Evolutionary conservation across 768 basidiomycete genomes (phyloP), one percentile per base, ranked within the genome.

Genomic region (Boletus vinaceobasis): DNA sequence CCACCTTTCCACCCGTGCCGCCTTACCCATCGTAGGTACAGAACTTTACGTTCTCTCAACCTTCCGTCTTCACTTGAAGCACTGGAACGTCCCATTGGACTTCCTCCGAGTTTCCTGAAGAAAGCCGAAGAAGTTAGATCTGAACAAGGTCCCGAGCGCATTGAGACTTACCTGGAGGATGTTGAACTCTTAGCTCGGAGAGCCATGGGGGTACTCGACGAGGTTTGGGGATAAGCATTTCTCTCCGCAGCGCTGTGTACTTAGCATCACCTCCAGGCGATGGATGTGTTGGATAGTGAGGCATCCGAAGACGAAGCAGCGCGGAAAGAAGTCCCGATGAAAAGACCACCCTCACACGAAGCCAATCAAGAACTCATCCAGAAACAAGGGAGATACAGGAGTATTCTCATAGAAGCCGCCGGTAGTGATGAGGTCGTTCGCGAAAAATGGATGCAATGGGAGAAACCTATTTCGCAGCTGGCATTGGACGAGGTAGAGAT

Each of bases 241-340:
- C 2, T 26, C 48, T 37, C 7, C 9, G 5, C 56, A n/a, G n/a
- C n/a, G n/a, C 31, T 27, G 15, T 14, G 1, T 37, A 40, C 36
- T 53, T n/a, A 57, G 33, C 40, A 15, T 45, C 33, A 26, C 37
- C 15, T 40, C 19, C 59, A 97, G 94, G 85, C 92, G 0, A 80
- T 93, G 75, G 93, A 93, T 62, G 83, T 95, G 21, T 73, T 99
- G n/a, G 93, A 96, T 61, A 84, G 82, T 42, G 95, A 97, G 71
- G 89, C 88, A 15, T 88, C 87, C 14, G 89, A 92, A 65, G 90
- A 93, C 60, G 90, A 92, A 66, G 77, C 80, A 11, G 74, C 82
- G 31, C 82, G 86, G 15, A 78, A 79, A 58, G 79, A 80, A 23
- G 71, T 69, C 1, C 60, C 71, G 43, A 61, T 81, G 53, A 70